These are phyloP conservation scores for Penicillium sclerotiorum DNA, from an alignment of 2,329 filamentous ascomycete species.

Conservation along the genomic window DNA sequence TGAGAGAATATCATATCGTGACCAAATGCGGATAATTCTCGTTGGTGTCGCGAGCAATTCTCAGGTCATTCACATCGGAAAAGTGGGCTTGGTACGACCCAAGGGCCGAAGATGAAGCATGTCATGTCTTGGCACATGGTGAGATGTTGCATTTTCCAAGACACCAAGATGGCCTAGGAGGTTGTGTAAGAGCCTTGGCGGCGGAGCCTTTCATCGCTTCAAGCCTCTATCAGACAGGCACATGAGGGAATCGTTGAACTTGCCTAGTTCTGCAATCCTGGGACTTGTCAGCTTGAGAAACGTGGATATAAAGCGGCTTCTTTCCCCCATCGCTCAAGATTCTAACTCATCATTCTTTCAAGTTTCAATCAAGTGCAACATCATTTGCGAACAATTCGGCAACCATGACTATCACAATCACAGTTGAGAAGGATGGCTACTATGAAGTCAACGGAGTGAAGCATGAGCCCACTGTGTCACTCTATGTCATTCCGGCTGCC, in stretches of 20 bases:
- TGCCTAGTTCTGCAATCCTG: too few relatives aligned
- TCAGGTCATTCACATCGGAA: constrained; percentile 10
- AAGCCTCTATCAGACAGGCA: too few relatives aligned
- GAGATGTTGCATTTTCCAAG: constrained; percentile 26
- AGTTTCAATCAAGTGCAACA: not conserved
- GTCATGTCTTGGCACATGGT: constrained; percentile 20
- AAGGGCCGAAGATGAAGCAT: constrained; percentile 11
- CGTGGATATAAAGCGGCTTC: constrained; percentile 10
- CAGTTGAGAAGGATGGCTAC: constrained; percentile 36
- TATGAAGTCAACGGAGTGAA: constrained; percentile 34
- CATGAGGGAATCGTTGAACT: too few relatives aligned
- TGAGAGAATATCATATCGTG: too few relatives aligned
- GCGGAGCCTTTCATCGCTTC: too few relatives aligned
- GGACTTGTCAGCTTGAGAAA: too few relatives aligned
- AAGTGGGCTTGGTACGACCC: constrained; percentile 21
- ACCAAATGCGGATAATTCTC: too few relatives aligned
- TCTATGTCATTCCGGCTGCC: constrained; percentile 32
- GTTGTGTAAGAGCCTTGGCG: constrained; percentile 5
- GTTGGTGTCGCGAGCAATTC: too few relatives aligned
- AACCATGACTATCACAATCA: constrained; percentile 35
- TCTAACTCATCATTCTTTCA: not conserved
- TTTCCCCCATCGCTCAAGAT: not conserved
- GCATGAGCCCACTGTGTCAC: constrained; percentile 31
- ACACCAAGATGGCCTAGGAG: constrained; percentile 10
- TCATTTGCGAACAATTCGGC: not conserved